Evolutionary conservation across 2,329 filamentous ascomycete species (phyloP), one percentile per base, ranked within the genome.

Genomic region (Paracorniculantispora psalliotae): DNA sequence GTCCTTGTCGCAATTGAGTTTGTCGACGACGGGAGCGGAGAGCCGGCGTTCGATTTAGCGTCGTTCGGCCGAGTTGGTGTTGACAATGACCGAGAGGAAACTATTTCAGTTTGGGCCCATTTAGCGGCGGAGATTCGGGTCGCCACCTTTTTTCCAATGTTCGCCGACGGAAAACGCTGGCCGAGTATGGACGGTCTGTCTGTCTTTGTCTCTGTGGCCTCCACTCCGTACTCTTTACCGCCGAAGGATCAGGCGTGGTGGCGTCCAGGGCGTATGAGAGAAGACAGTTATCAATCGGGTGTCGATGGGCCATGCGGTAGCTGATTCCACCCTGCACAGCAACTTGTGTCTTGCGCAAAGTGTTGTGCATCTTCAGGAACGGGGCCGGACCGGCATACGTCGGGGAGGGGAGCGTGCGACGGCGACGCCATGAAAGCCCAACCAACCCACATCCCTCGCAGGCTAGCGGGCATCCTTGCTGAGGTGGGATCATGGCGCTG

Each of bases 11-110:
- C 21, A 39, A 47, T 48, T 48, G 15, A 30, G 23, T 56, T 48
- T 37, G 12, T 39, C 17, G 17, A 19, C 10, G 39, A 56, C 49
- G 25, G 17, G 23, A 26, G 53, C 43, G 53, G 41, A 47, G 21
- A 56, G 43, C 21, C 28, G 44, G 44, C 28, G 15, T 48, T 21
- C 10, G 43, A 37, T 35, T 56, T 56, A 56, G 53, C 53, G 53
- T 56, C 53, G 17, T 33, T 48, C 30, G 53, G 53, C 53, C 53
- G 53, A 48, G 43, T n/a, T n/a, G 21, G 13, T 43, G 37, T 44
- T 33, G 15, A 25, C 4, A 52, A 26, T 21, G 28, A 25, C 28
- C 10, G 48, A 50, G 10, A 25, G 17, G 2, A 19, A 17, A 8
- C n/a, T 17, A 33, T 33, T 47, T 30, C 1, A n/a, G 2, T 7